Percentiles rank a stretch among this genome's conserved stretches.
phyloP scores from a whole-genome alignment of 2,329 filamentous ascomycete genomes.

The Teratosphaeria zuluensis region DNA sequence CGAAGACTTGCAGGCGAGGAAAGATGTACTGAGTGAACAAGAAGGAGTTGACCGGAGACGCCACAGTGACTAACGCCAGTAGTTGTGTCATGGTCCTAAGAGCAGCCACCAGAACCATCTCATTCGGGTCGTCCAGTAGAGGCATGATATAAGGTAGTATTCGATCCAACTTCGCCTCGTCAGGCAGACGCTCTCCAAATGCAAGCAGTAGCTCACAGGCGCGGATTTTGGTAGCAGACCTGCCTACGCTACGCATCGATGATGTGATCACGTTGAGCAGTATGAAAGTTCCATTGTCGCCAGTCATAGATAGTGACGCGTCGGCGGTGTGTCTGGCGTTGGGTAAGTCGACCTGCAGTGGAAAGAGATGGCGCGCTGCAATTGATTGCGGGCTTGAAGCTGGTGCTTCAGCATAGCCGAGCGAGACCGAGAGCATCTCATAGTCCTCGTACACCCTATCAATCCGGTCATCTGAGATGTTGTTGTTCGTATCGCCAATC shows the following conservation, averaged over 20 bases:
- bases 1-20: slow-evolving; percentile 48
- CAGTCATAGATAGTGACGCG: slow-evolving; percentile 48
- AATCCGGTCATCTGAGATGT: slow-evolving; percentile 87
- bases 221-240: slow-evolving; percentile 75
- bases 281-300: slow-evolving; percentile 85
- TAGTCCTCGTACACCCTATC: slow-evolving; percentile 90
- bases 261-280: slow-evolving; percentile 84
- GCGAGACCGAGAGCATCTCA: slow-evolving; percentile 92
- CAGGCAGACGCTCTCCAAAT: slow-evolving; percentile 81
- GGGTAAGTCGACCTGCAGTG: slow-evolving; percentile 75
- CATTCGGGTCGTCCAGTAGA: slow-evolving; percentile 69
- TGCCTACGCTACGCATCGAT: slow-evolving; percentile 78
- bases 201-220: slow-evolving; percentile 87
- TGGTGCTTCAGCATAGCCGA: slow-evolving; percentile 53
- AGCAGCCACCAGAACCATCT: slow-evolving; percentile 76
- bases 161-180: slow-evolving; percentile 90
- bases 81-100: slow-evolving; percentile 82
- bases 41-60: slow-evolving; percentile 63
- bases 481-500: slow-evolving; percentile 59
- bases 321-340: slow-evolving; percentile 67
- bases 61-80: slow-evolving; percentile 74
- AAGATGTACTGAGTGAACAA: slow-evolving; percentile 59
- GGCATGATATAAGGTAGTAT: slow-evolving; percentile 84
- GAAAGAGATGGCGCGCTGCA: slow-evolving; percentile 52
- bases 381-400: slow-evolving; percentile 30